Percentiles rank a stretch among this genome's conserved stretches.
These are phyloP conservation scores for Penstemon davidsonii DNA, from an alignment of 257 asterid species.

Conservation along the genomic window DNA sequence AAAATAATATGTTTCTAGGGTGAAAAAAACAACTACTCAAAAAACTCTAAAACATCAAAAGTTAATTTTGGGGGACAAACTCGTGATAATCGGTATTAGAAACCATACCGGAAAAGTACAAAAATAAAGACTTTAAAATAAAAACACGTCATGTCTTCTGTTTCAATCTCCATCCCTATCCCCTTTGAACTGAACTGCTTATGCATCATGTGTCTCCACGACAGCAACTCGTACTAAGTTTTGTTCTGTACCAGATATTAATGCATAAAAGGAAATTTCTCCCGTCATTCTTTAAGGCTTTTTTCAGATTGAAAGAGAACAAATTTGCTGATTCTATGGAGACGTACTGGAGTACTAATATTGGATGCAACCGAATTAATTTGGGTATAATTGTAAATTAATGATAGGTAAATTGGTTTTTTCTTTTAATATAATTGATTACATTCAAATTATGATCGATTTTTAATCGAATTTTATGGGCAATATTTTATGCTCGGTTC, in stretches of 20 bases:
- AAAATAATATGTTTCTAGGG: too few species aligned
- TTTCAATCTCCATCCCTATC: slow-evolving; percentile 7
- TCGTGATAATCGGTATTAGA: background rate
- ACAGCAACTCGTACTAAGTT: background rate
- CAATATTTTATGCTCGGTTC: too few species aligned
- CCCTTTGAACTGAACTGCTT: background rate
- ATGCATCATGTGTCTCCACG: slow-evolving; percentile 15
- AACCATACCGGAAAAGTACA: slow-evolving; percentile 17
- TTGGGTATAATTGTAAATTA: background rate
- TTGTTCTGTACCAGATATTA: slow-evolving; percentile 20
- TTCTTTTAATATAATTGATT: background rate
- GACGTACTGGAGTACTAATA: background rate
- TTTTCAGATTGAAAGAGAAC: background rate
- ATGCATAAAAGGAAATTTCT: slow-evolving; percentile 11
- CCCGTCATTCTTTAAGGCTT: background rate
- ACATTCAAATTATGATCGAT: too few species aligned
- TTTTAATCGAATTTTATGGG: too few species aligned
- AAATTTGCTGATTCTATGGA: background rate
- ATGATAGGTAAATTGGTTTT: background rate
- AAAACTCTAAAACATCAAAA: background rate
- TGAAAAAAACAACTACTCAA: background rate
- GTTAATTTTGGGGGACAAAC: background rate
- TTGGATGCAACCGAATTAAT: background rate
- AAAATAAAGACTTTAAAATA: background rate
- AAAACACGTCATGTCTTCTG: slow-evolving; percentile 19